Evolutionary conservation across 2,329 filamentous ascomycete genomes (phyloP), one percentile per base, ranked within the genome.

Genomic region (Balansia obtecta): DNA sequence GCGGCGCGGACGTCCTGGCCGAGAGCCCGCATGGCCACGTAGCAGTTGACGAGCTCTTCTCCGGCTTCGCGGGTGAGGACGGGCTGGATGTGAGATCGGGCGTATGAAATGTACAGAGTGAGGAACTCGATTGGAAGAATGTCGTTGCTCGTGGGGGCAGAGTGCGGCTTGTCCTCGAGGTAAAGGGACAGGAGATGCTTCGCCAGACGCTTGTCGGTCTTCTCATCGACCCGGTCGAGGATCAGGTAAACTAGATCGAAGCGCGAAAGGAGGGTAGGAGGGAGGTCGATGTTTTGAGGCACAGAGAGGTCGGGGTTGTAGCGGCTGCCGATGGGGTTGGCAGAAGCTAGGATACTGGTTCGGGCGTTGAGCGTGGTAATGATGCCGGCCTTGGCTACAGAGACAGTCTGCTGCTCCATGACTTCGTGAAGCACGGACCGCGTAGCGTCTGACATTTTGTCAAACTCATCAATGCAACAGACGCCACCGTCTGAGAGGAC

Each of bases 231-330:
- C 8, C 87, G 87, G 65, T 98, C 93, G 45, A 98, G 82, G 42
- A 98, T 93, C 1, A 98, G 81, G 63, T 98, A 98, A 47, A 98
- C 91, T 7, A 98, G 74, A 65, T 98, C 93, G 64, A 98, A 98
- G 74, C 93, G 85, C 5, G 90, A 96, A 48, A 98, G 79, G 7
- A 98, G 76, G 0, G 93, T 98, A 0, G 93, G 93, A 0, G 93
- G 93, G 9, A 98, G 80, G 62, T 98, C 93, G 60, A 98, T 98
- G 67, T 98, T 98, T 61, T 97, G 90, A 3, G 93, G 93, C 13
- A 98, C 93, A 0, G 93, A 90, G 22, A 98, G 72, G 61, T 95
- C 91, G 2, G 88, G 86, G 67, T 98, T 97, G 72, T 98, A 98
- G 64, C 94, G 90, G 70, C 88, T 95, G 60, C 93, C 93, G 57